Evolutionary conservation across 306 rosid genomes (phyloP), one percentile per base, ranked within the genome.

Genomic region (Luffa acutangula): DNA sequence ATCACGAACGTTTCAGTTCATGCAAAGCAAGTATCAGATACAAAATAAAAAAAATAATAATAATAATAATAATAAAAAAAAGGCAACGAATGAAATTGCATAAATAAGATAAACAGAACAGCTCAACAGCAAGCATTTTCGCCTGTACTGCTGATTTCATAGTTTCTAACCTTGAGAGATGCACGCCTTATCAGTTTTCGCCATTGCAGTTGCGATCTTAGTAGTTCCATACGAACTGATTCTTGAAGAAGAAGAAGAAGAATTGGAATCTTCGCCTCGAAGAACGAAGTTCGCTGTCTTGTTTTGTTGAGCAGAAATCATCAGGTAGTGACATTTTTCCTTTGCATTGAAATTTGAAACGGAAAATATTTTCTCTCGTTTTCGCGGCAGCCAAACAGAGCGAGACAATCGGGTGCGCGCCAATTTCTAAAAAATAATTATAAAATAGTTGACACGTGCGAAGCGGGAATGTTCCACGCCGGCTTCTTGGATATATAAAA

Each of bases 311-410:
- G 74, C 74, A 67, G 6, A 39, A 51, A 74, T 51, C 7, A 18
- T 74, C 21, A 8, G 60, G 8, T 5, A 3, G 31, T 18, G 42
- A 13, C 31, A 7, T 33, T 66, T 66, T 9, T 31, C 31, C 63
- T 42, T 33, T 15, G 3, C 9, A 10, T 4, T 21, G 62, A 33
- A 74, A 33, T 5, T 6, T 12, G 43, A 12, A 34, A 13, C 57
- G 14, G n/a, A 45, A 10, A 33, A 6, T 6, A 31, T 25, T 73
- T 72, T 72, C 59, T 59, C 10, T 51, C 59, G 12, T 33, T 73
- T 73, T 73, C 77, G 39, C 77, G 59, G 37, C 77, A 74, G 60
- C 78, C 78, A 74, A 74, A 74, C 78, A 74, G n/a, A 12, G 62
- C 15, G 57, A 15, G 12, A 65, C 73, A 66, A 12, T 1, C 73